Evolutionary conservation across 345 rosid genomes (phyloP).

Genomic region (Brassica incana): DNA sequence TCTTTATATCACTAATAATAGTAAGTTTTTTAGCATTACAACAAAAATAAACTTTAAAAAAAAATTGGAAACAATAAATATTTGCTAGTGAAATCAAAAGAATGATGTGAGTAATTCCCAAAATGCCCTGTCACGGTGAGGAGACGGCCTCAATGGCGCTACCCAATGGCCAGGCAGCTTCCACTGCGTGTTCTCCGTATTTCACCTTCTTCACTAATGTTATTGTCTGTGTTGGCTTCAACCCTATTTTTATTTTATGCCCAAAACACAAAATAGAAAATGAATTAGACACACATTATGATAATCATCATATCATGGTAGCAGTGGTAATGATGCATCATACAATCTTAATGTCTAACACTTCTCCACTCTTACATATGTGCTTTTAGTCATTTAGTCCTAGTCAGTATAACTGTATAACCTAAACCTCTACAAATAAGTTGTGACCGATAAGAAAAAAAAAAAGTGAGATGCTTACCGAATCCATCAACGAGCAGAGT

Average conservation of each 20-base stretch:
- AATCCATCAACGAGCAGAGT: slow-evolving; percentile 86
- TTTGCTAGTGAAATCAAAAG: slow-evolving; percentile 27
- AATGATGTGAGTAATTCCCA: slow-evolving; percentile 21
- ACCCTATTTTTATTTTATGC: slow-evolving; percentile 41
- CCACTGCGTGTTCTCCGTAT: slow-evolving; percentile 66
- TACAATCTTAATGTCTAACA: not conserved
- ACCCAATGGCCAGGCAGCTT: slow-evolving; percentile 99
- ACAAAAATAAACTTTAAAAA: not conserved
- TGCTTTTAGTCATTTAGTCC: not conserved
- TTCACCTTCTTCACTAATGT: slow-evolving; percentile 80
- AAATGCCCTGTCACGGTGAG: slow-evolving; percentile 31
- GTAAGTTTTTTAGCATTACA: not conserved
- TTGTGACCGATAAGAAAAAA: not conserved
- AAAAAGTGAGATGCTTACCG: slow-evolving; percentile 49
- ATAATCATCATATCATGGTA: not conserved
- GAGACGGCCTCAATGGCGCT: slow-evolving; percentile 98
- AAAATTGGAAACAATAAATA: not conserved
- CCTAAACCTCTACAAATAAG: not conserved
- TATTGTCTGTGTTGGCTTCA: slow-evolving; percentile 74
- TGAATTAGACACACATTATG: not conserved
- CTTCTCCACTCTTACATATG: not conserved
- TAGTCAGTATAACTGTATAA: not conserved
- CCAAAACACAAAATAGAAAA: not conserved
- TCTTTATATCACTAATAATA: not conserved
- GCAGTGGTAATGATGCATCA: not conserved